phyloP scores from a whole-genome alignment of 2,329 filamentous ascomycete genomes.

The Fusarium torulosum region DNA sequence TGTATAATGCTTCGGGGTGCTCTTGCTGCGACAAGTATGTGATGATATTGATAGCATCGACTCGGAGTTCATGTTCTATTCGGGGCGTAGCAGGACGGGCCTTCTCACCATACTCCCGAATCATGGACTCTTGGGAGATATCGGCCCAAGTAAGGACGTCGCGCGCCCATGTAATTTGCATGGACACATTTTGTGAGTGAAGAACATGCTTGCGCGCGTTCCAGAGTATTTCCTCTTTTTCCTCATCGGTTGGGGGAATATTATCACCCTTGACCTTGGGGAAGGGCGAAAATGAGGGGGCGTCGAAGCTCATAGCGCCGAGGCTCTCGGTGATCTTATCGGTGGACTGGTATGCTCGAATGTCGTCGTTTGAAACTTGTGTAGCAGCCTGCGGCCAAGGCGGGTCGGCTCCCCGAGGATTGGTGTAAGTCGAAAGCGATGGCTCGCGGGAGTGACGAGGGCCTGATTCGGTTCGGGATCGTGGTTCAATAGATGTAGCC shows the following conservation, averaged over 20 bases:
- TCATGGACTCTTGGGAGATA: conserved; percentile 80
- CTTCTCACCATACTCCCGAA: conserved; percentile 68
- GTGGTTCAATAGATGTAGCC: conserved; percentile 65
- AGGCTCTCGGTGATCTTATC: conserved; percentile 54
- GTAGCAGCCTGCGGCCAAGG: conserved; percentile 50
- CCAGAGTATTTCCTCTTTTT: conserved; percentile 91
- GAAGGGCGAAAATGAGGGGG: conserved; percentile 90
- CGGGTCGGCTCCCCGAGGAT: conserved; percentile 47
- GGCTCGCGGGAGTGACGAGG: conserved; percentile 58
- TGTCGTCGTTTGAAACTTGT: conserved; percentile 55
- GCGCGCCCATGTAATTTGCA: conserved; percentile 97
- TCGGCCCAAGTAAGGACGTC: conserved; percentile 92
- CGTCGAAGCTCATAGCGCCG: conserved; percentile 63
- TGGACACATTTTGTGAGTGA: conserved; percentile 93
- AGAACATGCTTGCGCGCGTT: conserved; percentile 85
- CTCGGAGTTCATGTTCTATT: conserved; percentile 86
- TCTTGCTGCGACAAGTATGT: conserved; percentile 89
- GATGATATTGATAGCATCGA: conserved; percentile 93
- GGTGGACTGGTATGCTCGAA: conserved; percentile 55
- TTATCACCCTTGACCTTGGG: conserved; percentile 88
- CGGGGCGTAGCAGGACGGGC: conserved; percentile 82
- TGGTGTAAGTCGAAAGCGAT: conserved; percentile 58
- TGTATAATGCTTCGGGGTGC: conserved; percentile 94
- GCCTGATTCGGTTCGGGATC: conserved; percentile 50
- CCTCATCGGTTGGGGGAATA: conserved; percentile 92